phyloP scores from a whole-genome alignment of 768 basidiomycete species.

The Daedaleopsis nitida region DNA sequence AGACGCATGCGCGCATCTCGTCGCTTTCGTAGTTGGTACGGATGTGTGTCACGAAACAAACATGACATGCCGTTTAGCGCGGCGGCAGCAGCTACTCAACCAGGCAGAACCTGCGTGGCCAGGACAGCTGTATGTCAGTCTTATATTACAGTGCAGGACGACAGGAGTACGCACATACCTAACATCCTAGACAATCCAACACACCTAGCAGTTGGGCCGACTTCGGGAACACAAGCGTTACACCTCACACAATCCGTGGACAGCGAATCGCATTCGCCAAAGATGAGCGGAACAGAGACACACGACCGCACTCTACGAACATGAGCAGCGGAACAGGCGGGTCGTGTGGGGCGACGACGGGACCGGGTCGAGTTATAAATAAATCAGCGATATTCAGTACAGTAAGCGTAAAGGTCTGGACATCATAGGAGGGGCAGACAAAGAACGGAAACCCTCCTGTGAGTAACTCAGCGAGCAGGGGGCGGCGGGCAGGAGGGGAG shows the following conservation, averaged over 20 bases:
- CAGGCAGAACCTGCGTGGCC: no score
- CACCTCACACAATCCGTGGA: background rate
- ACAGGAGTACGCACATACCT: no score
- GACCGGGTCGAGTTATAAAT: slow-evolving; percentile 18
- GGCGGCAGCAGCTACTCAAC: no score
- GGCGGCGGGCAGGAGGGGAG: background rate
- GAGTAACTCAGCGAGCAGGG: slow-evolving; percentile 2
- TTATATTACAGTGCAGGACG: no score
- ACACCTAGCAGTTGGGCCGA: no score
- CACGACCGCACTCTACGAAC: background rate
- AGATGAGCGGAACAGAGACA: background rate
- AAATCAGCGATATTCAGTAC: slow-evolving; percentile 23
- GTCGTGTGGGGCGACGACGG: background rate
- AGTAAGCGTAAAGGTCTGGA: slow-evolving; percentile 6
- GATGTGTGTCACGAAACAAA: no score
- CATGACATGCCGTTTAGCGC: no score
- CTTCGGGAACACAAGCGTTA: no score
- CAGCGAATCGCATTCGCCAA: background rate
- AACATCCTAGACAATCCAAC: no score
- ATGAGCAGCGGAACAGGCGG: background rate
- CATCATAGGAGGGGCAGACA: background rate
- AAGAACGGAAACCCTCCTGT: slow-evolving; percentile 7
- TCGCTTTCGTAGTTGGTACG: no score
- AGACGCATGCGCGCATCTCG: no score
- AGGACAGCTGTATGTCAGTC: no score